Evolutionary conservation across 306 rosid genomes (phyloP).

Genomic region (cucumber (Cucumis sativus)): DNA sequence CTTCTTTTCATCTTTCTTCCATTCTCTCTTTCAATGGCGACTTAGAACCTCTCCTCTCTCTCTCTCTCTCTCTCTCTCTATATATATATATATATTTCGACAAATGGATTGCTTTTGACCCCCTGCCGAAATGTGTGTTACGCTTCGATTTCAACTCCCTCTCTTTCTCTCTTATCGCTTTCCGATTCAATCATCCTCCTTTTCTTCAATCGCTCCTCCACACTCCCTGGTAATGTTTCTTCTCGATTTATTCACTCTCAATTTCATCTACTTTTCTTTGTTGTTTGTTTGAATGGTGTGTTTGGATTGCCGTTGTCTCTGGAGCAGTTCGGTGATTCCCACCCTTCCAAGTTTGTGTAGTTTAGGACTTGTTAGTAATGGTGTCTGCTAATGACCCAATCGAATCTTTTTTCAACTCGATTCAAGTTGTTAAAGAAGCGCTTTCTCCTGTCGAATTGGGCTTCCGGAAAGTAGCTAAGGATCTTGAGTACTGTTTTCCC

Average conservation of each 20-base stretch:
- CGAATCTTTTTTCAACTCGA: slow-evolving; percentile 76
- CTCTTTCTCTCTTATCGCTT: neutral
- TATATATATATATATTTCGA: neutral
- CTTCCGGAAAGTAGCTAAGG: slow-evolving; percentile 67
- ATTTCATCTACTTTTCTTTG: neutral
- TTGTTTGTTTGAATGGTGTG: neutral
- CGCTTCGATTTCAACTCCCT: neutral
- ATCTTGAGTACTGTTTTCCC: slow-evolving; percentile 71
- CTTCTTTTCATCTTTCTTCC: neutral
- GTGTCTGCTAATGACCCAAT: slow-evolving; percentile 70
- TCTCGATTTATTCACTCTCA: neutral
- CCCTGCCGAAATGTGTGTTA: slow-evolving; percentile 1
- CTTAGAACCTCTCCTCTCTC: neutral
- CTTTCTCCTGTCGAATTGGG: slow-evolving; percentile 68
- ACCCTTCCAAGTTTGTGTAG: neutral
- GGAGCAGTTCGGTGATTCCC: slow-evolving; percentile 8
- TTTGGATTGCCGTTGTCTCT: slow-evolving; percentile 4
- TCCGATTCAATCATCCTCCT: neutral
- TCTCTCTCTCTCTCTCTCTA: neutral
- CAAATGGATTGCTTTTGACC: slow-evolving; percentile 2
- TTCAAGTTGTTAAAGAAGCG: slow-evolving; percentile 67
- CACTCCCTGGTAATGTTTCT: neutral
- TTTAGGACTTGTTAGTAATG: slow-evolving; percentile 41
- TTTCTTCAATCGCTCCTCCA: neutral
- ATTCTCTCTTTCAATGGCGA: neutral